These are phyloP conservation scores for Cordyceps farinosa DNA, from an alignment of 2,329 filamentous ascomycete species.

Conservation along the genomic window DNA sequence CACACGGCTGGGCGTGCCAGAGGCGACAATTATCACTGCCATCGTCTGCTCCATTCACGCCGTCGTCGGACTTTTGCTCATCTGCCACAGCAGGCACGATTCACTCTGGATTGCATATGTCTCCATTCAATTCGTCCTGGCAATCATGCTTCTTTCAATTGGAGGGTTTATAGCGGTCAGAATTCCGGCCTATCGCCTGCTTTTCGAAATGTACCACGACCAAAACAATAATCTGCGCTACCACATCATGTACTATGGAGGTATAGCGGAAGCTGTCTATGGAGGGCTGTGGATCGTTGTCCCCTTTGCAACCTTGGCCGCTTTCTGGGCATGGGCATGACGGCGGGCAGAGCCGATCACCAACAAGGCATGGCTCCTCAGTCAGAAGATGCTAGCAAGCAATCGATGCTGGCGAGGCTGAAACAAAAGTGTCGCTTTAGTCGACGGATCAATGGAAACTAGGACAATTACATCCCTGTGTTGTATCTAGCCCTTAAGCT, in stretches of 20 bases:
- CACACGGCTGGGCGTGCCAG: neutral
- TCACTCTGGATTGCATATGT: neutral
- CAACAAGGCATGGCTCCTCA: neutral
- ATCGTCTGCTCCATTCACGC: neutral
- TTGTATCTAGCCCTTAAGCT: too few relatives aligned
- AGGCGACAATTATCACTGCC: neutral
- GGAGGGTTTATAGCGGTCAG: neutral
- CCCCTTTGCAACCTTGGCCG: neutral
- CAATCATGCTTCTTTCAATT: neutral
- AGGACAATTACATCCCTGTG: too few relatives aligned
- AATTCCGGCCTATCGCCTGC: neutral
- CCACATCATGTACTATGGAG: neutral
- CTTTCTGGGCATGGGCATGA: neutral
- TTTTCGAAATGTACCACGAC: neutral
- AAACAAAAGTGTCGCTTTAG: too few relatives aligned
- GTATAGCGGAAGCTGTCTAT: neutral
- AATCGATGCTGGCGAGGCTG: too few relatives aligned
- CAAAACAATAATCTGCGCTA: neutral
- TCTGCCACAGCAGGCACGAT: neutral
- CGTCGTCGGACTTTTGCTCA: neutral
- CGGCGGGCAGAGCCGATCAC: neutral
- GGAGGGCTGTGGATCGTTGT: neutral
- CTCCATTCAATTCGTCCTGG: neutral
- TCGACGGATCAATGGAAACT: too few relatives aligned
- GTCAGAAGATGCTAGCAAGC: neutral